Base-by-base conservation (phyloP, 768 basidiomycete genomes). In the Calocybe gangraenosa region DNA sequence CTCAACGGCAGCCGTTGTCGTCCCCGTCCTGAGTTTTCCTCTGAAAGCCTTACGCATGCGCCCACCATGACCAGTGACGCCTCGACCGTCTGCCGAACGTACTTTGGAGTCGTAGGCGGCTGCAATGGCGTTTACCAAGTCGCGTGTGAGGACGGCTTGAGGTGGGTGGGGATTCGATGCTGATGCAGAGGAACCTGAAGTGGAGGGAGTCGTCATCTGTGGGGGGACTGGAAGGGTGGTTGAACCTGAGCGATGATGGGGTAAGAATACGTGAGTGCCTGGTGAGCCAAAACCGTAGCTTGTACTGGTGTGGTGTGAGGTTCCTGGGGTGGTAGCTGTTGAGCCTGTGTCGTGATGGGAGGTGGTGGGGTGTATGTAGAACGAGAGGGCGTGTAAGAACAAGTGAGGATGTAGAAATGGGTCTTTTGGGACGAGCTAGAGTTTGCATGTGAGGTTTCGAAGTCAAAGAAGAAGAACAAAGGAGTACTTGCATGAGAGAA, bases 381-480 rank as follows among this genome's bases (percentile, higher is more conserved):
- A 58, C 36, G 54, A 59, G 5, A 91, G 66, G 1, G 76, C 74
- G 19, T 66, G 61, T 17, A 74, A 56, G 48, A 92, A 84, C 7
- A 65, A 65, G 32, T 75, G 59, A 0, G 87, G 85, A 46, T 87
- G 76, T 36, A 87, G 66, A 57, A 92, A 90, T 1, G 90, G 89
- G 60, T 92, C 90, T 59, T 82, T 83, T 2, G 88, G 84, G 30
- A 82, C 66, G 37, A 61, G 47, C 57, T 65, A 43, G 15, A 49
- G 34, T 31, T 8, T 31, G 14, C 14, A 8, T 8, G 30, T 31
- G 14, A 31, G 8, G 30, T 31, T 31, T 8, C 30, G 30, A 31
- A 31, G 14, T 14, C 30, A 14, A n/a, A n/a, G n/a, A n/a, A n/a
- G n/a, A n/a, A n/a, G n/a, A n/a, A n/a, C 30, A 31, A 14, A 14